These are phyloP conservation scores for Eleusine indica DNA, from an alignment of 176 grass and related monocot genomes.

Conservation along the genomic window DNA sequence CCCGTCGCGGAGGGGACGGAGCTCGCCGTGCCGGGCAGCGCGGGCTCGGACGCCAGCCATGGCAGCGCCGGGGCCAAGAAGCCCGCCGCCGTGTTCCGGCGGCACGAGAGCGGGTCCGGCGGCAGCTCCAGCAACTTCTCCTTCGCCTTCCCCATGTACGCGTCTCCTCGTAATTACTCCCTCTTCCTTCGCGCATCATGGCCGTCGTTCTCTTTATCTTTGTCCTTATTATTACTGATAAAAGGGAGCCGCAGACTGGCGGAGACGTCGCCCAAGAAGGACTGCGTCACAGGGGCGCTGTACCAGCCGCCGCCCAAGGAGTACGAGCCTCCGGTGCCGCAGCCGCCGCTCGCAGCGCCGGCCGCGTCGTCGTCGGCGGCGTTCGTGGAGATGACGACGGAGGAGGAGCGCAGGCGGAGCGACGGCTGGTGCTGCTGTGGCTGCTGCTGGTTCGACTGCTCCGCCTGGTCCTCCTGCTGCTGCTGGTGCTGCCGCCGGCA, in stretches of 20 bases:
- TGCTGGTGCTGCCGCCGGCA: constrained; percentile 29
- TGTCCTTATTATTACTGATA: neutral
- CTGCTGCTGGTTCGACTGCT: constrained; percentile 52
- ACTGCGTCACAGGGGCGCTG: neutral
- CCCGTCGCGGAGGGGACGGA: constrained; percentile 27
- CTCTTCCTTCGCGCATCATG: neutral
- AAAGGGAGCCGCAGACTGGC: constrained; percentile 31
- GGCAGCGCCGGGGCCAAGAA: constrained; percentile 1
- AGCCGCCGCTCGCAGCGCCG: neutral
- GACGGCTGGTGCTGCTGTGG: constrained; percentile 40
- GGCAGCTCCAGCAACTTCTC: constrained; percentile 69
- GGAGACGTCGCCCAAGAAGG: constrained; percentile 47
- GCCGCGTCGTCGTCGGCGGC: neutral
- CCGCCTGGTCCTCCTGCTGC: constrained; percentile 19
- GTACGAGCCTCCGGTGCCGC: neutral
- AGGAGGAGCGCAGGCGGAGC: constrained; percentile 40
- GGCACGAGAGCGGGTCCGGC: constrained; percentile 48
- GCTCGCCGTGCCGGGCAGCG: constrained; percentile 30
- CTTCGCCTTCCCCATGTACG: constrained; percentile 81
- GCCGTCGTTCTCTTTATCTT: neutral
- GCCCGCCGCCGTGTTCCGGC: neutral
- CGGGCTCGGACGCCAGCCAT: constrained; percentile 1
- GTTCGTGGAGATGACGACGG: constrained; percentile 57
- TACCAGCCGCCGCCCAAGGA: constrained; percentile 48
- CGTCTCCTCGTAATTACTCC: neutral